Conservation (phyloP, 106 monocot genomes). For the Alisma plantagoaquatica region DNA sequence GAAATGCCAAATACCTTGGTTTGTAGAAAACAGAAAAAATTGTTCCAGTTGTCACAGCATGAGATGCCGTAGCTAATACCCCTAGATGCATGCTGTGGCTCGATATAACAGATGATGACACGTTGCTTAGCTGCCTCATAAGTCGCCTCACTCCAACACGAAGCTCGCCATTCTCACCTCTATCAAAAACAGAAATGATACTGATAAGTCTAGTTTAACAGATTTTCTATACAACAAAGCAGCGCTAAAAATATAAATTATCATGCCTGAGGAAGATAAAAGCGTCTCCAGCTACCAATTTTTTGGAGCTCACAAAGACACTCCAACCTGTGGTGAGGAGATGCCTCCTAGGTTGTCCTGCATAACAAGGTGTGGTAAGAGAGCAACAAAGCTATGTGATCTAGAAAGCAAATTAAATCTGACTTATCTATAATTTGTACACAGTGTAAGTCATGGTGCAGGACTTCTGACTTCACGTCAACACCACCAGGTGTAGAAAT, state of each 20-base stretch:
- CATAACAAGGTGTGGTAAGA: not conserved
- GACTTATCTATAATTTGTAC: too few relatives aligned
- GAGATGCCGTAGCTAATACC: constrained; percentile 72
- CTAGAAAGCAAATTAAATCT: too few relatives aligned
- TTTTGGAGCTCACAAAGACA: constrained; percentile 65
- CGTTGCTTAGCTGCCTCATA: constrained; percentile 32
- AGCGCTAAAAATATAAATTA: not conserved
- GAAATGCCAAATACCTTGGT: constrained; percentile 43
- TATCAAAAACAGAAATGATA: constrained; percentile 2
- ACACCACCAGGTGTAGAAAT: too few relatives aligned
- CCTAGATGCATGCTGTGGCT: constrained; percentile 82
- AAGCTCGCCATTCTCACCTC: constrained; percentile 59
- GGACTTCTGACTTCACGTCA: too few relatives aligned
- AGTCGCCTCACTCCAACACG: constrained; percentile 57
- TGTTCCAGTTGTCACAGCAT: constrained; percentile 51
- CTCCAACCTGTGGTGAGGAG: constrained; percentile 73
- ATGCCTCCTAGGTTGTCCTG: constrained; percentile 59
- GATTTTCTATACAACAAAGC: not conserved
- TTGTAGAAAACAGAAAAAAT: constrained; percentile 65
- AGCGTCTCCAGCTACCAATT: constrained; percentile 57
- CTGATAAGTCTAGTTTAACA: not conserved
- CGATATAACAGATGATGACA: constrained; percentile 69
- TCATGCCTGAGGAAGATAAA: constrained; percentile 60
- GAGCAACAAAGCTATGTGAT: too few relatives aligned
- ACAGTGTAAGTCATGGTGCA: too few relatives aligned